Evolutionary conservation across 441 rosid species (phyloP).

Genomic region (Flueggea neowawraea): DNA sequence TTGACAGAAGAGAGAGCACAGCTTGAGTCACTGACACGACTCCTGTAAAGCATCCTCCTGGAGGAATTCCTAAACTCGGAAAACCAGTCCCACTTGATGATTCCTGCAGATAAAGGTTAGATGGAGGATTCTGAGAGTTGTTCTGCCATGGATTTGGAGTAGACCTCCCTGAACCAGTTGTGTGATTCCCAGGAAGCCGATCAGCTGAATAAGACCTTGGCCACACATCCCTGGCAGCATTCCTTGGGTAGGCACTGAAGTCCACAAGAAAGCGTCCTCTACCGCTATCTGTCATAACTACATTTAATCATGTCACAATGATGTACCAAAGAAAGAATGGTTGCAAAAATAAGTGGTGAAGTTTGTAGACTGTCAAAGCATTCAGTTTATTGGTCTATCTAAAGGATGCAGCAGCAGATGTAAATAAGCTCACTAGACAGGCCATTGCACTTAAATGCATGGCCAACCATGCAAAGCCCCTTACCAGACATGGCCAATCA

Average conservation of each 20-base stretch:
- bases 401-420: no score
- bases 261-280: slow-evolving; percentile 64
- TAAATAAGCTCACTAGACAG: no score
- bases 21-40: slow-evolving; percentile 48
- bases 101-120: slow-evolving; percentile 49
- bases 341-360: background rate
- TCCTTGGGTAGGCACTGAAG: slow-evolving; percentile 45
- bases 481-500: no score
- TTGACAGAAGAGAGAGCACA: slow-evolving; percentile 99
- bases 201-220: slow-evolving; percentile 39
- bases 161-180: slow-evolving; percentile 30
- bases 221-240: slow-evolving; percentile 43
- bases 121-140: slow-evolving; percentile 43
- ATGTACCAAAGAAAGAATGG: background rate
- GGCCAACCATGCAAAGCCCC: slow-evolving; percentile 5
- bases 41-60: slow-evolving; percentile 70
- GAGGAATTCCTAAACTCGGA: slow-evolving; percentile 40
- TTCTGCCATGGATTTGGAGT: slow-evolving; percentile 44
- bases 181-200: slow-evolving; percentile 28
- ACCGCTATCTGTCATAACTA: slow-evolving; percentile 41
- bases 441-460: no score
- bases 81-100: slow-evolving; percentile 47
- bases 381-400: no score
- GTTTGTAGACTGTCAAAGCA: no score
- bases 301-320: background rate